Evolutionary conservation across 1,284 basidiomycete species (phyloP).

Genomic region (Ustilago lituana): DNA sequence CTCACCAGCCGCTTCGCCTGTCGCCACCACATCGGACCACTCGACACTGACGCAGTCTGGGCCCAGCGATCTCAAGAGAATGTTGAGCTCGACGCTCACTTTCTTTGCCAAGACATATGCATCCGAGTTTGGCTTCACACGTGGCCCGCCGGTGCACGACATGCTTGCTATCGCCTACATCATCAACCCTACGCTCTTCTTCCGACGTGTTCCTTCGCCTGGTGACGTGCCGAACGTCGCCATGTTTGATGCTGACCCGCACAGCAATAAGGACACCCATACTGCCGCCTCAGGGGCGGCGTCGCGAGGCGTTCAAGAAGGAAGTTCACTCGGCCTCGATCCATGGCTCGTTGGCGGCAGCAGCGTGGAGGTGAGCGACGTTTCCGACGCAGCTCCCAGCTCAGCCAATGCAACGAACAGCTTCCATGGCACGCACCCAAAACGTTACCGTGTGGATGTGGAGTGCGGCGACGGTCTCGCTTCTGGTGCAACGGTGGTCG

Average conservation of each 20-base stretch:
- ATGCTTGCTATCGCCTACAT: conserved; percentile 60
- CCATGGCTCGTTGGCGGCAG: conserved; percentile 1
- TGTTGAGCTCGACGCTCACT: conserved; percentile 53
- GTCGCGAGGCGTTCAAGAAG: background rate
- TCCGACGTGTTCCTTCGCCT: conserved; percentile 38
- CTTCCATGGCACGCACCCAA: conserved; percentile 19
- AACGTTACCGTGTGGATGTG: conserved; percentile 54
- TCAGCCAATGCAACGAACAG: background rate
- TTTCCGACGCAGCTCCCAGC: conserved; percentile 5
- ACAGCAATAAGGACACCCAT: conserved; percentile 32
- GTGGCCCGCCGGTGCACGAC: conserved; percentile 61
- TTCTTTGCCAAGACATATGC: conserved; percentile 56
- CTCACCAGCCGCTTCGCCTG: conserved; percentile 18
- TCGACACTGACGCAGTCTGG: conserved; percentile 18
- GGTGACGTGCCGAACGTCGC: conserved; percentile 28
- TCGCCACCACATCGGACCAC: conserved; percentile 11
- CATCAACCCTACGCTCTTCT: conserved; percentile 57
- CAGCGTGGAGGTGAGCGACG: conserved; percentile 17
- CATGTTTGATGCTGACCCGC: conserved; percentile 39
- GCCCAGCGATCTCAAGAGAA: conserved; percentile 39
- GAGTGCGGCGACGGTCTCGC: conserved; percentile 49
- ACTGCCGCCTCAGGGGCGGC: background rate
- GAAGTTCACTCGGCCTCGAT: conserved; percentile 28
- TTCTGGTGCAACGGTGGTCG: conserved; percentile 58
- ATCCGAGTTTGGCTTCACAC: conserved; percentile 54